Evolutionary conservation across 2,329 filamentous ascomycete species (phyloP).

Genomic region (Phialophora macrospora): DNA sequence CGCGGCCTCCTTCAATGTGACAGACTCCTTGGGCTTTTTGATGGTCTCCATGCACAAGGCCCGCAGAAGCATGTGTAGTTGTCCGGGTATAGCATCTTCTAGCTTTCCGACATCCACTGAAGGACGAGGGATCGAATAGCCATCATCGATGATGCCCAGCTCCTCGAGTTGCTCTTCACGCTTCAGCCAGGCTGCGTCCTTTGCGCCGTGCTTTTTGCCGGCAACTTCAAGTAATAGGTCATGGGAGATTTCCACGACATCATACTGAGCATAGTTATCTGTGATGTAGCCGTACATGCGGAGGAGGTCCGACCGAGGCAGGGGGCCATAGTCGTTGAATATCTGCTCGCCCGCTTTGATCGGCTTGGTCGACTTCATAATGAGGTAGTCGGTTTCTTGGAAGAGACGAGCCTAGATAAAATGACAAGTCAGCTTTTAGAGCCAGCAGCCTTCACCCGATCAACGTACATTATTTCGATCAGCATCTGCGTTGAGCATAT

Average conservation of each 20-base stretch:
- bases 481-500: conserved; percentile 86
- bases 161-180: conserved; percentile 61
- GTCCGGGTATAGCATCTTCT: conserved; percentile 46
- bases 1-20: conserved; percentile 34
- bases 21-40: conserved; percentile 24
- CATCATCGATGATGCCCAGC: conserved; percentile 70
- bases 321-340: conserved; percentile 85
- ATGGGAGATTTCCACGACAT: conserved; percentile 79
- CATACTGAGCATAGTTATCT: conserved; percentile 73
- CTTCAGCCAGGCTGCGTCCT: conserved; percentile 44
- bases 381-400: conserved; percentile 64
- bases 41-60: conserved; percentile 38
- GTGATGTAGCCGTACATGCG: conserved; percentile 89
- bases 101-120: conserved; percentile 39
- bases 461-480: conserved; percentile 70
- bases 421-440: conserved; percentile 4
- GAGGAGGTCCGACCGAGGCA: conserved; percentile 80
- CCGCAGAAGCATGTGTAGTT: conserved; percentile 48
- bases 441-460: conserved; percentile 41
- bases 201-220: conserved; percentile 42
- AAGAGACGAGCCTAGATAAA: conserved; percentile 58
- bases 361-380: conserved; percentile 71
- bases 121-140: conserved; percentile 64
- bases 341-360: conserved; percentile 76
- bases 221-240: conserved; percentile 57